Conservation (phyloP, 805 yeast species). For the fission yeast (Schizosaccharomyces pombe) region DNA sequence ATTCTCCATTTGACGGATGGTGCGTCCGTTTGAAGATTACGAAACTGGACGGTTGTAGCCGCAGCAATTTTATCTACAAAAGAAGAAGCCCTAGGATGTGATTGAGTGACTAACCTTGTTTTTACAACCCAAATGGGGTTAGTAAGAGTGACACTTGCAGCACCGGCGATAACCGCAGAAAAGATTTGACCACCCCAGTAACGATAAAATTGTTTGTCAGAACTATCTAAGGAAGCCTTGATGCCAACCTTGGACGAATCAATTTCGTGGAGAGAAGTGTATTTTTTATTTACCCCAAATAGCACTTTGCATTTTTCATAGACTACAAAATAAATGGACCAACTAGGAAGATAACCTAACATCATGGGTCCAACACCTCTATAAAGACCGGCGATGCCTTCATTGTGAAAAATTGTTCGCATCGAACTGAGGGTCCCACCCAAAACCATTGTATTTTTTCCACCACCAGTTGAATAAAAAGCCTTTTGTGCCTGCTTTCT, state of each 20-base stretch:
- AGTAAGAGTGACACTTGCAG: constrained; percentile 57
- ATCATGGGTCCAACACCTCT: constrained; percentile 82
- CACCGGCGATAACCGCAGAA: constrained; percentile 72
- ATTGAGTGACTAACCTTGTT: constrained; percentile 78
- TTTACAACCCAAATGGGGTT: constrained; percentile 97
- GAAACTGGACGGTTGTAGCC: not conserved
- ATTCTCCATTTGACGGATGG: not conserved
- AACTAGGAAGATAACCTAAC: constrained; percentile 84
- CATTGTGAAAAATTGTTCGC: constrained; percentile 36
- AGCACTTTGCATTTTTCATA: constrained; percentile 54
- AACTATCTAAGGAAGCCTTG: not conserved
- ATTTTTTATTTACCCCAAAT: constrained; percentile 16
- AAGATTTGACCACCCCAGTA: constrained; percentile 20
- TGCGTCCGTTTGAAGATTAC: not conserved
- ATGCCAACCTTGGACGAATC: not conserved
- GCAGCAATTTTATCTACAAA: not conserved
- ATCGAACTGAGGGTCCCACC: not conserved
- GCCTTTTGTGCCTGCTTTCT: constrained; percentile 79
- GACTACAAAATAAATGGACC: constrained; percentile 86
- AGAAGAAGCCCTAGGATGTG: constrained; percentile 13
- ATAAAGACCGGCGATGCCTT: constrained; percentile 65
- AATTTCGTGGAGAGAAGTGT: constrained; percentile 13
- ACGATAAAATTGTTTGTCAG: constrained; percentile 5
- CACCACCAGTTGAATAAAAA: constrained; percentile 10
- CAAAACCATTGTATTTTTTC: not conserved